phyloP scores from a whole-genome alignment of 2,329 filamentous ascomycete species.

The Penicillium nordicum region DNA sequence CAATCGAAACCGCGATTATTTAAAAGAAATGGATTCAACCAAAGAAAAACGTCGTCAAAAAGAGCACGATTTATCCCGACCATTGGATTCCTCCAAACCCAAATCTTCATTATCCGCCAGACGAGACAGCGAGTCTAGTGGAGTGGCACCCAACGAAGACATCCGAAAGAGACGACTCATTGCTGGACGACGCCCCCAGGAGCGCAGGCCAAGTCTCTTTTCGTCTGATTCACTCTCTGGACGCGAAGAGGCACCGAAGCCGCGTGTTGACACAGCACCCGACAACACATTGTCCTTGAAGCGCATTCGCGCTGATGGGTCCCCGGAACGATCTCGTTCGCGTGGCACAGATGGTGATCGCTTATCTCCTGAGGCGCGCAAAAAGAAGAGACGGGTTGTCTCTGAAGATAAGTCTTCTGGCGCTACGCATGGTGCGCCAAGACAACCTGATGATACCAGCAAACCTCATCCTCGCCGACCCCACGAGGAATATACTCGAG shows the following conservation, averaged over 20 bases:
- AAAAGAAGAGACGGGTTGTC: constrained; percentile 44
- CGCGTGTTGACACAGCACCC: constrained; percentile 28
- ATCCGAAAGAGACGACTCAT: constrained; percentile 40
- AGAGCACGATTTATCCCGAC: constrained; percentile 36
- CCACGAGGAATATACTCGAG: constrained; percentile 12
- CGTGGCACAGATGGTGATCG: constrained; percentile 32
- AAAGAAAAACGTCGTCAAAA: constrained; percentile 33
- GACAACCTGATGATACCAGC: constrained; percentile 23
- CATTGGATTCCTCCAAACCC: constrained; percentile 24
- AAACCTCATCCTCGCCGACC: constrained; percentile 20
- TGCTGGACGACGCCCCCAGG: constrained; percentile 40
- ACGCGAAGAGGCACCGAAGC: constrained; percentile 35
- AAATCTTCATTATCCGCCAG: constrained; percentile 26
- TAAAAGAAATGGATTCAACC: constrained; percentile 15
- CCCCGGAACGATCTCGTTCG: constrained; percentile 40
- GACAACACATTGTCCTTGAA: constrained; percentile 34
- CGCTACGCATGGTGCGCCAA: constrained; percentile 30
- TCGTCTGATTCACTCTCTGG: constrained; percentile 42
- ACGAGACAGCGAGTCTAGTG: constrained; percentile 33
- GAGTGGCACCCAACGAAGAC: constrained; percentile 32
- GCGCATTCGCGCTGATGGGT: constrained; percentile 41
- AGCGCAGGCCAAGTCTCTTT: constrained; percentile 38
- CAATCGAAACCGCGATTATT: constrained; percentile 15
- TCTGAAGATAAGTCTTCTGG: constrained; percentile 38
- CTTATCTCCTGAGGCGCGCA: constrained; percentile 34